Evolutionary conservation across 1,284 basidiomycete species (phyloP).

Genomic region (Spongispora temasekensis): DNA sequence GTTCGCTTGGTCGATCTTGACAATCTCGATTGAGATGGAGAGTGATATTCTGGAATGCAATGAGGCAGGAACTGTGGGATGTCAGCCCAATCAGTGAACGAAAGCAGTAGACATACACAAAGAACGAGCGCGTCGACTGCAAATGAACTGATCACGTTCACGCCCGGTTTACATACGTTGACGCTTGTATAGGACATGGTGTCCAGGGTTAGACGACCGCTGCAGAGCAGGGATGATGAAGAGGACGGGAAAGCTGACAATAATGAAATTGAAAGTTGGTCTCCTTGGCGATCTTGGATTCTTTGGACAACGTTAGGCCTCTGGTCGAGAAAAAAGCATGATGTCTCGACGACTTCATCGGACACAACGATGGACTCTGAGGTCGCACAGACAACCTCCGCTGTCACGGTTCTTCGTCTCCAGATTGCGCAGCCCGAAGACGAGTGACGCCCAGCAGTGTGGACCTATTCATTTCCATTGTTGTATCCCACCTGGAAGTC

Average conservation of each 20-base stretch:
- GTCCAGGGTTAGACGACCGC: conserved; percentile 76
- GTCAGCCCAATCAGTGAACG: conserved; percentile 10
- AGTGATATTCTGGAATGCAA: conserved; percentile 98
- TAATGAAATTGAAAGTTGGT: conserved; percentile 97
- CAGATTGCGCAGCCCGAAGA: conserved; percentile 82
- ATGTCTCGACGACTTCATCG: conserved; percentile 91
- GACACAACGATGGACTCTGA: conserved; percentile 72
- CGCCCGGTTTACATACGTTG: conserved; percentile 69
- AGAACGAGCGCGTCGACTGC: conserved; percentile 85
- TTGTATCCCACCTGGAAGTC: conserved; percentile 88
- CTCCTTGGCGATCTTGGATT: conserved; percentile 95
- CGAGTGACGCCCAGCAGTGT: too few relatives aligned
- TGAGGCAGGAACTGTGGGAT: conserved; percentile 72
- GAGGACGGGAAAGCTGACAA: conserved; percentile 90
- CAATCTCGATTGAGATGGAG: conserved; percentile 97
- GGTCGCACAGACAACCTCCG: conserved; percentile 85
- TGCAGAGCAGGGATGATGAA: conserved; percentile 75
- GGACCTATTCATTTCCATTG: conserved; percentile 96
- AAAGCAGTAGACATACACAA: conserved; percentile 64
- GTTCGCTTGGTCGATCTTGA: conserved; percentile 98
- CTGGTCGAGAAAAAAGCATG: conserved; percentile 90
- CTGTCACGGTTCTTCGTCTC: conserved; percentile 96
- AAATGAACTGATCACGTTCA: conserved; percentile 61
- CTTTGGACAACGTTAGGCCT: conserved; percentile 89
- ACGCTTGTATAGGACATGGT: conserved; percentile 66